Conservation (phyloP, 2,329 filamentous ascomycete genomes). For the Xylaria sp. region DNA sequence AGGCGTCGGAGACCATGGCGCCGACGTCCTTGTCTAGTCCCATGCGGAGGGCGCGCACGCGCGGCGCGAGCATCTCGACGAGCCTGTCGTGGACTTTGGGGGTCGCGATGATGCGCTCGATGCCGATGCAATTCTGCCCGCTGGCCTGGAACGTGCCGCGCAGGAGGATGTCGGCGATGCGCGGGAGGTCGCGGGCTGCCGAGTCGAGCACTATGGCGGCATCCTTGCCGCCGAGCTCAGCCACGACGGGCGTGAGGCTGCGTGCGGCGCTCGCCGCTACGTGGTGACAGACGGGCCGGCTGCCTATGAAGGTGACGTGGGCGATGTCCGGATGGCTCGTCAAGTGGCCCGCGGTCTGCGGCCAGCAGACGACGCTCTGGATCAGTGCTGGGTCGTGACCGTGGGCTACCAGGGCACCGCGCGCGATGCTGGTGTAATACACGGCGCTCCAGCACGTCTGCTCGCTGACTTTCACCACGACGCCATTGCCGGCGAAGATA, state of each 20-base stretch:
- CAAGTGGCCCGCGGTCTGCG: conserved; percentile 80
- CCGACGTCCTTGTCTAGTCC: conserved; percentile 86
- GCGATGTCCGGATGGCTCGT: conserved; percentile 86
- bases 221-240: conserved; percentile 96
- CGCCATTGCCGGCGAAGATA: conserved; percentile 89
- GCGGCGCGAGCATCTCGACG: conserved; percentile 75
- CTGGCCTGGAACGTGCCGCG: conserved; percentile 94
- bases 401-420: conserved; percentile 81
- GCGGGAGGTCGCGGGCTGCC: conserved; percentile 70
- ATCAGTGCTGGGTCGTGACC: conserved; percentile 85
- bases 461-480: conserved; percentile 94
- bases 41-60: conserved; percentile 78
- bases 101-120: conserved; percentile 89
- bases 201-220: conserved; percentile 91
- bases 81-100: conserved; percentile 80
- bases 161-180: conserved; percentile 85
- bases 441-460: conserved; percentile 91
- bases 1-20: conserved; percentile 84
- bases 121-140: conserved; percentile 97
- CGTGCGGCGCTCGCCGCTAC: conserved; percentile 89
- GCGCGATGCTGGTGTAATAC: conserved; percentile 84
- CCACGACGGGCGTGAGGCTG: conserved; percentile 84
- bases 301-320: conserved; percentile 97
- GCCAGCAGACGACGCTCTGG: conserved; percentile 89
- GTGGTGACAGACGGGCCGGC: conserved; percentile 83